Conservation (phyloP, 1,284 basidiomycete genomes). For the Leccinum pachyderme region DNA sequence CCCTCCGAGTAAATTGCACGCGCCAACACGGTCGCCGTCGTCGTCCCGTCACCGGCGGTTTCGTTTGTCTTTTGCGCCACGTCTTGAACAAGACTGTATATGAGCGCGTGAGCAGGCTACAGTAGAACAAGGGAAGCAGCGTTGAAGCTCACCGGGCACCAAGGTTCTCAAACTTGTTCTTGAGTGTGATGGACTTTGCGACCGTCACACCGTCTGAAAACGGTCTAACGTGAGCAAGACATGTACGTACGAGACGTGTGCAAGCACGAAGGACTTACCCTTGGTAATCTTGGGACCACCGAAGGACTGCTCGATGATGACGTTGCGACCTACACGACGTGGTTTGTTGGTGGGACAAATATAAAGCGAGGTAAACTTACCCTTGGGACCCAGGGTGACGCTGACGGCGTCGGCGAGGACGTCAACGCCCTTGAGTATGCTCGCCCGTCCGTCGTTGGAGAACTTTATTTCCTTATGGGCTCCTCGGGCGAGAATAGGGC, state of each 20-base stretch:
- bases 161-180: conserved; percentile 99
- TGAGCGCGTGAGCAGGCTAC: not conserved
- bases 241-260: not conserved
- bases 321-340: conserved; percentile 75
- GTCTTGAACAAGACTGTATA: conserved; percentile 82
- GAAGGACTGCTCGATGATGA: conserved; percentile 98
- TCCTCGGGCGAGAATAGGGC: conserved; percentile 54
- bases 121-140: not conserved
- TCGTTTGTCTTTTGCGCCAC: conserved; percentile 98
- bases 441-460: conserved; percentile 91
- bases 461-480: conserved; percentile 97
- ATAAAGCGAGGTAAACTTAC: conserved; percentile 38
- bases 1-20: conserved; percentile 98
- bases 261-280: conserved; percentile 44
- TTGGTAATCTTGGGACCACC: conserved; percentile 99
- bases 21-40: conserved; percentile 95
- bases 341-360: conserved; percentile 8
- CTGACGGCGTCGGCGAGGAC: conserved; percentile 93
- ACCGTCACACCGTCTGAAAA: conserved; percentile 92
- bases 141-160: conserved; percentile 78
- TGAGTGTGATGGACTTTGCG: conserved; percentile 90
- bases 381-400: conserved; percentile 96
- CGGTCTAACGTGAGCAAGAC: not conserved
- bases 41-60: conserved; percentile 96
- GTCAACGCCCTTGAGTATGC: conserved; percentile 95